Conservation (phyloP, 1,139 yeast genomes). For the Dujonia santamariae region DNA sequence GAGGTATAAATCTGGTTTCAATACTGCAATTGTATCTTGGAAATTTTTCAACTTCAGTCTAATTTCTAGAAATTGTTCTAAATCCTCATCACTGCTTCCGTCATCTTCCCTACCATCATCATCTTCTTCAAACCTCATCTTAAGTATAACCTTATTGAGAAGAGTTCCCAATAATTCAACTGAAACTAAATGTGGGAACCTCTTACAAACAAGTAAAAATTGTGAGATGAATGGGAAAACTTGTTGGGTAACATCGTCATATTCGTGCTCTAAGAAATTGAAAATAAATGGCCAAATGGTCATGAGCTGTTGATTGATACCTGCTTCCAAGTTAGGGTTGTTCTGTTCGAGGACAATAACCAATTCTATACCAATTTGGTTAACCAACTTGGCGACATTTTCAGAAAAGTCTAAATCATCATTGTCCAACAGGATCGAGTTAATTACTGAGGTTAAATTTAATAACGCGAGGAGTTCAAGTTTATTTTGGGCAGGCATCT, state of each 20-base stretch:
- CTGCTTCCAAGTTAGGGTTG: constrained; percentile 46
- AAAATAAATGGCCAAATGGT: constrained; percentile 70
- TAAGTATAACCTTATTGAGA: constrained; percentile 66
- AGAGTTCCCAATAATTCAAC: constrained; percentile 58
- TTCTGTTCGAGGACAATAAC: constrained; percentile 55
- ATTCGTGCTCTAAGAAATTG: constrained; percentile 71
- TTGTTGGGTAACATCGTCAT: constrained; percentile 84
- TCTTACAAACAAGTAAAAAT: constrained; percentile 69
- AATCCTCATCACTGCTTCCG: constrained; percentile 44
- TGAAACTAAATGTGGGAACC: constrained; percentile 34
- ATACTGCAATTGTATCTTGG: constrained; percentile 80
- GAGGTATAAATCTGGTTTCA: constrained; percentile 70
- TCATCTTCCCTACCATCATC: constrained; percentile 65
- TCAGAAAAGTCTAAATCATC: constrained; percentile 71
- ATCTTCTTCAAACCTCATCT: constrained; percentile 76
- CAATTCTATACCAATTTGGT: constrained; percentile 74
- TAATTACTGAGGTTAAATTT: constrained; percentile 58
- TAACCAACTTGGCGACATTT: constrained; percentile 68
- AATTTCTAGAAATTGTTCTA: constrained; percentile 76
- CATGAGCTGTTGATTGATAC: constrained; percentile 25
- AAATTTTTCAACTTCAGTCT: constrained; percentile 70
- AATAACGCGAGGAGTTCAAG: constrained; percentile 69
- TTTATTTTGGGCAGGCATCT: constrained; percentile 88
- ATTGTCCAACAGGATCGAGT: constrained; percentile 30
- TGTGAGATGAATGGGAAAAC: constrained; percentile 79